Conservation (phyloP, 805 yeast genomes). For the Clavispora fructus region DNA sequence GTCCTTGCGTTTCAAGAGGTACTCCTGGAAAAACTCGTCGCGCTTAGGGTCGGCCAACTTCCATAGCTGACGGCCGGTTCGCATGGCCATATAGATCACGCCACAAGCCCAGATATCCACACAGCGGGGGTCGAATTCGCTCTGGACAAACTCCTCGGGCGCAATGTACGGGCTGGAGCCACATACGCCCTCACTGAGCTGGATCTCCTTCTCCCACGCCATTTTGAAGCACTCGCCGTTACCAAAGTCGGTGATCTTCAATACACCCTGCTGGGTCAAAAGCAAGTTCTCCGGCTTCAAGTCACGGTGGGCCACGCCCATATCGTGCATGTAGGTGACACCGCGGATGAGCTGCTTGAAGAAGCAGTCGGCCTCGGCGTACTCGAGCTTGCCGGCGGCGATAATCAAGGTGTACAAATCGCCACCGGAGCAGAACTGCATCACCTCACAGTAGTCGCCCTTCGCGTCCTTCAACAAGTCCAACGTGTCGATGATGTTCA, state of each 20-base stretch:
- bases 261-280: constrained; percentile 62
- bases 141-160: constrained; percentile 69
- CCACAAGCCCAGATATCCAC: constrained; percentile 94
- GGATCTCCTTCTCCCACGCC: constrained; percentile 78
- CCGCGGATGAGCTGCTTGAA: constrained; percentile 82
- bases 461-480: constrained; percentile 78
- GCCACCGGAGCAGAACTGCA: constrained; percentile 83
- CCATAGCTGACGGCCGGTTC: constrained; percentile 95
- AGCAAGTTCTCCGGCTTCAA: constrained; percentile 83
- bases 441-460: constrained; percentile 78
- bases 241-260: constrained; percentile 88
- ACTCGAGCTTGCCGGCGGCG: constrained; percentile 73
- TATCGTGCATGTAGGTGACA: constrained; percentile 80
- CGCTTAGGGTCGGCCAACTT: constrained; percentile 65
- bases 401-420: constrained; percentile 71
- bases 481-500: constrained; percentile 69
- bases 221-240: constrained; percentile 75
- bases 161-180: constrained; percentile 90
- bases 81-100: constrained; percentile 87
- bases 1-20: constrained; percentile 72
- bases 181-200: constrained; percentile 68
- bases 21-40: constrained; percentile 76
- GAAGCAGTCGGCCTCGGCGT: constrained; percentile 83
- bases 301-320: constrained; percentile 89
- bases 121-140: constrained; percentile 73